Evolutionary conservation across 306 rosid species (phyloP), one percentile per base, ranked within the genome.

Genomic region (Rosa persica): DNA sequence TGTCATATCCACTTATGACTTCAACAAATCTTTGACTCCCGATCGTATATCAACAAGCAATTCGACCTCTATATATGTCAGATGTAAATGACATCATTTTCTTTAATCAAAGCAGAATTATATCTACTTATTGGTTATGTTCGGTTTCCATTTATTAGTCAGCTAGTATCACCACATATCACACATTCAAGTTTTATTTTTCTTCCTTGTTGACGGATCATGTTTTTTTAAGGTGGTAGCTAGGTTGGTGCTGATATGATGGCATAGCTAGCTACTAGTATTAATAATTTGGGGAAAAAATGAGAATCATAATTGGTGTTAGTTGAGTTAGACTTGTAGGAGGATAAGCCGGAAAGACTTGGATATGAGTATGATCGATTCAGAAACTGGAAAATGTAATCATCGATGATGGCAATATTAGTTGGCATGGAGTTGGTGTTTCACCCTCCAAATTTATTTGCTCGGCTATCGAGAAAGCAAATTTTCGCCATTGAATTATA

Each of bases 401-500:
- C 49, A 52, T 5, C 27, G 22, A 16, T 71, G n/a, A 44, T 34
- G 46, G 76, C 36, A 30, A 51, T 52, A 55, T 36, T 52, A 1
- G 77, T 54, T 73, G 30, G 12, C 66, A 73, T 54, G 49, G 67
- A 52, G 66, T 54, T 38, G 36, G 36, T 47, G 22, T 58, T 49
- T 49, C 62, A 49, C 22, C 46, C 10, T 5, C 22, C 36, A 30
- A 30, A 30, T 30, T 30, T 30, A 30, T 30, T 30, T 30, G 36
- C 36, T 2, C 36, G 36, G 23, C 2, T 49, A 52, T 19, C 4
- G 3, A 52, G 58, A 6, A 52, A 52, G 58, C 22, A 6, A 30
- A 30, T 30, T 30, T 30, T 30, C 36, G 2, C 36, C 36, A 3
- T 30, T 30, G 2, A 30, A 30, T 30, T 30, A 30, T 2, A 30